Conservation (phyloP, 257 asterid genomes). For the Parsonsia alboflavescens region DNA sequence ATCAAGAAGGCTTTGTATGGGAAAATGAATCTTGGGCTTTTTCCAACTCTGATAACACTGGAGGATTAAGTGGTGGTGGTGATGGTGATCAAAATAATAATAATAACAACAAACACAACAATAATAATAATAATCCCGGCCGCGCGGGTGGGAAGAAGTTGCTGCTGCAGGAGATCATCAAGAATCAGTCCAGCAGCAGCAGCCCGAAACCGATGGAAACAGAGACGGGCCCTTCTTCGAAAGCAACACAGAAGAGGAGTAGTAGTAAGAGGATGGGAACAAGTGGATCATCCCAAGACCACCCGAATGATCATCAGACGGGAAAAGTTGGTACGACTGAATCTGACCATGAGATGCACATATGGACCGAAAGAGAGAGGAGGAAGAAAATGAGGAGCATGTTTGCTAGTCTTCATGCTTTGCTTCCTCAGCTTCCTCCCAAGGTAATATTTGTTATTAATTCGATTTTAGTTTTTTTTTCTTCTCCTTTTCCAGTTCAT, state of each 20-base stretch:
- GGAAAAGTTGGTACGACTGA: slow-evolving; percentile 24
- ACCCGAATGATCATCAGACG: not conserved
- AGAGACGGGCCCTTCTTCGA: too few relatives aligned
- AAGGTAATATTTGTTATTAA: slow-evolving; percentile 39
- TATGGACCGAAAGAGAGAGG: slow-evolving; percentile 79
- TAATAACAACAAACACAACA: too few relatives aligned
- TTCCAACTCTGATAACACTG: slow-evolving; percentile 24
- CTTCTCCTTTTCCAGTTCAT: too few relatives aligned
- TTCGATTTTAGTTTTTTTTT: too few relatives aligned
- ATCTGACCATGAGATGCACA: slow-evolving; percentile 61
- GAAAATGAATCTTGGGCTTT: slow-evolving; percentile 35
- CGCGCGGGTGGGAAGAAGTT: slow-evolving; percentile 8
- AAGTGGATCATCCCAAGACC: not conserved
- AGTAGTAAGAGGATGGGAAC: slow-evolving; percentile 3
- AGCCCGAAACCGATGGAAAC: slow-evolving; percentile 7
- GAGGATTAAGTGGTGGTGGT: slow-evolving; percentile 2
- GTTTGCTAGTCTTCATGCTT: slow-evolving; percentile 67
- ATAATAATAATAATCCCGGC: slow-evolving; percentile 6
- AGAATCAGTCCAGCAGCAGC: not conserved
- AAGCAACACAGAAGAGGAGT: slow-evolving; percentile 11
- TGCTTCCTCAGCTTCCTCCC: slow-evolving; percentile 77
- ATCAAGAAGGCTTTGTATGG: slow-evolving; percentile 27
- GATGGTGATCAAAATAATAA: too few relatives aligned
- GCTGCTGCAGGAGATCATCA: not conserved
- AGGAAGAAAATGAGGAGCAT: slow-evolving; percentile 83